Evolutionary conservation across 2,329 filamentous ascomycete species (phyloP), one percentile per base, ranked within the genome.

Genomic region (Pseudogymnoascus sp.): DNA sequence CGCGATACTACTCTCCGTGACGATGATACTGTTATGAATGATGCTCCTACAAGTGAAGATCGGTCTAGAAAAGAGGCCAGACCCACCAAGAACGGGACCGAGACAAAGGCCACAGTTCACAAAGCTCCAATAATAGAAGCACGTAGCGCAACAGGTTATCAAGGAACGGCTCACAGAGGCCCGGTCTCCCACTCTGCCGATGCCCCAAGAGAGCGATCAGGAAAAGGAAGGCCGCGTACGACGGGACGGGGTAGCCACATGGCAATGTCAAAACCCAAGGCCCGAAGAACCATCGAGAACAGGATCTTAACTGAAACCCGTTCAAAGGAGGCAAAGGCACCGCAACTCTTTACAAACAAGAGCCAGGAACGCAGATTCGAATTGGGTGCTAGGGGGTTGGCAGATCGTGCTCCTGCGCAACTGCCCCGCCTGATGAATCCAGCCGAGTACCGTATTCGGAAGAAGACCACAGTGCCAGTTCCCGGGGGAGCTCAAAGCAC

Each of bases 151-250:
- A 69, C 69, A 31, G 68, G 70, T 10, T 72, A 73, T 60, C 68
- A 69, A 44, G 71, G 70, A 31, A 70, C 71, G 21, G 68, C 70
- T 8, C 65, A 66, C 63, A 64, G 61, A 63, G 28, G 28, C n/a
- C 28, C 50, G 5, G 28, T 8, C 28, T 12, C 28, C 28, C n/a
- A 12, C 28, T 56, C 50, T 11, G 12, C 50, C 12, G 10, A 12
- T 34, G 16, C n/a, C 10, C 16, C 50, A 18, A 21, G 16, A 18
- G 50, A 16, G 28, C 25, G 16, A 7, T 34, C 50, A 10, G 5
- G 12, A 7, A 56, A 16, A 34, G 50, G 28, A 14, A 34, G 28
- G 11, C 5, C 7, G 11, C 28, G 16, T 11, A 56, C 11, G 28
- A 36, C 11, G 2, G 28, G n/a, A 12, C 28, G n/a, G 46, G 25